Conservation (phyloP, 768 basidiomycete genomes). For the Mycena belliarum region DNA sequence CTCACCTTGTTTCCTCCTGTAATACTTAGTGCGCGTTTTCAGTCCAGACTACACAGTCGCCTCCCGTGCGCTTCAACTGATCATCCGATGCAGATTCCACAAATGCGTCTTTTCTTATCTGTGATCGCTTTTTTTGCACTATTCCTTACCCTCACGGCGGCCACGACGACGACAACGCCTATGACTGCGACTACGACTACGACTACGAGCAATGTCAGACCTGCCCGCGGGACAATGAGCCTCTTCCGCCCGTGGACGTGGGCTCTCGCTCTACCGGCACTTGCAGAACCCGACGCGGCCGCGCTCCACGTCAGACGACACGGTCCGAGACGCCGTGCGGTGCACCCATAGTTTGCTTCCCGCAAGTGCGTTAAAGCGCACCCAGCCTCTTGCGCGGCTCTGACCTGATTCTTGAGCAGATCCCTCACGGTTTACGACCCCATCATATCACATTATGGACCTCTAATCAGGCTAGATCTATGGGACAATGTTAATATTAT, state of each 20-base stretch:
- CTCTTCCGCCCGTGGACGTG: slow-evolving; percentile 16
- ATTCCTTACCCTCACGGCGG: not conserved
- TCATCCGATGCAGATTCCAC: not conserved
- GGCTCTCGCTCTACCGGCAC: not conserved
- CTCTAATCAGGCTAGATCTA: too few species aligned
- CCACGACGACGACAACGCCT: not conserved
- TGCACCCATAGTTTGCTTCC: not conserved
- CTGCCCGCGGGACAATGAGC: not conserved
- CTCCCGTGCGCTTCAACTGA: not conserved
- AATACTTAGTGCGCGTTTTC: not conserved
- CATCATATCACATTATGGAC: too few species aligned
- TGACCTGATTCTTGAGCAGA: too few species aligned
- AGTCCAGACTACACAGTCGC: too few species aligned
- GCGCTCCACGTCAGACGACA: slow-evolving; percentile 5
- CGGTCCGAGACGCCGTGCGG: slow-evolving; percentile 8
- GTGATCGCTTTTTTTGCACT: slow-evolving; percentile 4
- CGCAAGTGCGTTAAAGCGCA: not conserved
- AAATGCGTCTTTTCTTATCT: slow-evolving; percentile 8
- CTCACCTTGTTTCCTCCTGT: not conserved
- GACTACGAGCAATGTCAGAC: not conserved
- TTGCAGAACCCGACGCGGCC: not conserved
- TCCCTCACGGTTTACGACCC: too few species aligned
- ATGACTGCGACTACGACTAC: not conserved
- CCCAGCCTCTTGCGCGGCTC: too few species aligned
- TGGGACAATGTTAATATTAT: too few species aligned